phyloP scores from a whole-genome alignment of 2,329 filamentous ascomycete species.

The Trichoderma sp. region DNA sequence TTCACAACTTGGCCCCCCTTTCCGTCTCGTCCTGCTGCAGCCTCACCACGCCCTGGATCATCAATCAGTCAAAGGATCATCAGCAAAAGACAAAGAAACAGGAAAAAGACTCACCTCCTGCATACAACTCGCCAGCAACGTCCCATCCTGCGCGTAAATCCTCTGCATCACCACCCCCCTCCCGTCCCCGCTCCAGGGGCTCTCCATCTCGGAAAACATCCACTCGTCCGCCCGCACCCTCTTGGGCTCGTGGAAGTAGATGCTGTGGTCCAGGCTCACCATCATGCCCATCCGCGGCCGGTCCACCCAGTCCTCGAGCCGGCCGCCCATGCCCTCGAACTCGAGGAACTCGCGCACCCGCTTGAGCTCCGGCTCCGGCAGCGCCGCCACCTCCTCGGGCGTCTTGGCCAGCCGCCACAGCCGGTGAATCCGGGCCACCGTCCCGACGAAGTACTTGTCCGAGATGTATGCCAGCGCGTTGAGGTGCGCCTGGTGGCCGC shows the following conservation, averaged over 20 bases:
- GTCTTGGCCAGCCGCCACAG: conserved; percentile 71
- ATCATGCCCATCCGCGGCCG: conserved; percentile 76
- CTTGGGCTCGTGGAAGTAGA: conserved; percentile 67
- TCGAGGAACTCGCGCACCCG: conserved; percentile 46
- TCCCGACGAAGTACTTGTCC: conserved; percentile 92
- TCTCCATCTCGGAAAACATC: conserved; percentile 80
- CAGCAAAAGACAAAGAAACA: not conserved
- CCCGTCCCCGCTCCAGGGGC: conserved; percentile 77
- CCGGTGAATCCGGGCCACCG: conserved; percentile 76
- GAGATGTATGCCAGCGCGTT: conserved; percentile 90
- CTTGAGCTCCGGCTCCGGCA: conserved; percentile 47
- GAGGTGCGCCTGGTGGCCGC: conserved; percentile 79
- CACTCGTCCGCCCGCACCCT: conserved; percentile 67
- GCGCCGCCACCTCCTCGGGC: conserved; percentile 55
- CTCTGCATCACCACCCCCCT: conserved; percentile 74
- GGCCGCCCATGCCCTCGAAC: conserved; percentile 46
- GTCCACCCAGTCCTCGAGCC: conserved; percentile 51
- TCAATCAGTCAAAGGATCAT: conserved; percentile 1
- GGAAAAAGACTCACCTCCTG: conserved; percentile 64
- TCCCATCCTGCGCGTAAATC: conserved; percentile 72
- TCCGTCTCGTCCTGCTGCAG: conserved; percentile 48
- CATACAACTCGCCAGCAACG: conserved; percentile 74
- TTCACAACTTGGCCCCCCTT: conserved; percentile 41
- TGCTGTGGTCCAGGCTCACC: conserved; percentile 76
- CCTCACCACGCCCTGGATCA: conserved; percentile 50